Conservation (phyloP, 2,329 filamentous ascomycete genomes). For the Cladosporium sp. region DNA sequence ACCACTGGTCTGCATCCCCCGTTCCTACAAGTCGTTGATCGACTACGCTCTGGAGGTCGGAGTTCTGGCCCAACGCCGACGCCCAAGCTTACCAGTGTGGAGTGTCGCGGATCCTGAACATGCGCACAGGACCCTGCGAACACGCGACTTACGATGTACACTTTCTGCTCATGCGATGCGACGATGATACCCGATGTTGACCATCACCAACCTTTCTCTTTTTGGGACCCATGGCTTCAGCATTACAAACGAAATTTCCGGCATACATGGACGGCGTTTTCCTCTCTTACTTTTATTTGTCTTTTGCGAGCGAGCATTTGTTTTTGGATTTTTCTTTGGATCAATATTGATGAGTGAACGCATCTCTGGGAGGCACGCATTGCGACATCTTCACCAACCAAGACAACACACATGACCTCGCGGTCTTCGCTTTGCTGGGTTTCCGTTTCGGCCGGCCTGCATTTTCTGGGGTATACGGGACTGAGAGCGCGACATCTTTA, state of each 20-base stretch:
- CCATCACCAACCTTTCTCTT: slow-evolving; percentile 31
- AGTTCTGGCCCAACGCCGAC: slow-evolving; percentile 46
- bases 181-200: slow-evolving; percentile 42
- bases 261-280: slow-evolving; percentile 57
- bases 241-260: slow-evolving; percentile 28
- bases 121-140: slow-evolving; percentile 43
- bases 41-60: slow-evolving; percentile 33
- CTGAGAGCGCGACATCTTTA: slow-evolving; percentile 7
- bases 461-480: slow-evolving; percentile 9
- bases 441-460: slow-evolving; percentile 12
- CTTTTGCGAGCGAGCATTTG: slow-evolving; percentile 21
- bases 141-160: slow-evolving; percentile 43
- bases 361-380: slow-evolving; percentile 21
- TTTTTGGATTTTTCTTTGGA: slow-evolving; percentile 7
- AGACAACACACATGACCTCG: slow-evolving; percentile 17
- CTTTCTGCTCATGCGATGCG: slow-evolving; percentile 43
- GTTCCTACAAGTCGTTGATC: slow-evolving; percentile 27
- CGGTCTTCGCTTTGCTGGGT: slow-evolving; percentile 15
- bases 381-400: slow-evolving; percentile 13
- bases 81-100: slow-evolving; percentile 25
- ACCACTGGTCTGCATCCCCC: slow-evolving; percentile 9
- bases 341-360: slow-evolving; percentile 11
- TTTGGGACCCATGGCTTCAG: slow-evolving; percentile 23
- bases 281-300: slow-evolving; percentile 36
- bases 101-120: slow-evolving; percentile 32